These are phyloP conservation scores for Drechslerella coelobrocha DNA, from an alignment of 2,329 filamentous ascomycete genomes.

Conservation along the genomic window DNA sequence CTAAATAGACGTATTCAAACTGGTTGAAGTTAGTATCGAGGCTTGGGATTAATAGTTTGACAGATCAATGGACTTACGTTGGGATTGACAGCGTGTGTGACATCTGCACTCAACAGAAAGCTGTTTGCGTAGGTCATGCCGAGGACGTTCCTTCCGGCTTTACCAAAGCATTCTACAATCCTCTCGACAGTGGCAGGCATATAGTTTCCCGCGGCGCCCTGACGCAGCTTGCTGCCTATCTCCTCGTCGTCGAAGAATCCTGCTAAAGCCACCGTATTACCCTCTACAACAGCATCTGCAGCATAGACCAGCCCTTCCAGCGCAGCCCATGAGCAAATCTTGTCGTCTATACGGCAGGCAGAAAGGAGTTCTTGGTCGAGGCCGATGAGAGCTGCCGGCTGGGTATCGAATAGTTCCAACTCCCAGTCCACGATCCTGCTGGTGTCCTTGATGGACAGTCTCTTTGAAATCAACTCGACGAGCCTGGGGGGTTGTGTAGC, in stretches of 20 bases:
- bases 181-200: slow-evolving; percentile 81
- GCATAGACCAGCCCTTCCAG: slow-evolving; percentile 80
- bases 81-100: slow-evolving; percentile 91
- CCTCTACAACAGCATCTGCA: slow-evolving; percentile 62
- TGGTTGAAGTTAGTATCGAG: slow-evolving; percentile 5
- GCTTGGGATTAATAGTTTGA: background rate
- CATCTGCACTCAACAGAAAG: slow-evolving; percentile 90
- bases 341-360: slow-evolving; percentile 93
- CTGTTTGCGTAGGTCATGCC: slow-evolving; percentile 87
- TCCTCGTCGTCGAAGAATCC: slow-evolving; percentile 98
- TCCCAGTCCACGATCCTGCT: slow-evolving; percentile 91
- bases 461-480: slow-evolving; percentile 78
- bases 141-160: slow-evolving; percentile 62
- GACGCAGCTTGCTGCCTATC: slow-evolving; percentile 86
- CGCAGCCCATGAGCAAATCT: slow-evolving; percentile 93
- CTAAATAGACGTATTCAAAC: slow-evolving; percentile 81
- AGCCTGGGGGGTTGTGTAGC: slow-evolving; percentile 84
- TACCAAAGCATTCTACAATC: slow-evolving; percentile 67
- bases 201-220: slow-evolving; percentile 90
- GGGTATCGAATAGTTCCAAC: slow-evolving; percentile 88
- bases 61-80: slow-evolving; percentile 63
- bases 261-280: slow-evolving; percentile 82
- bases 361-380: slow-evolving; percentile 94
- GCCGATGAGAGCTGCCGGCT: slow-evolving; percentile 82
- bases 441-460: slow-evolving; percentile 75